These are phyloP conservation scores for Tulasnella sp. DNA, from an alignment of 768 basidiomycete species.

Conservation along the genomic window DNA sequence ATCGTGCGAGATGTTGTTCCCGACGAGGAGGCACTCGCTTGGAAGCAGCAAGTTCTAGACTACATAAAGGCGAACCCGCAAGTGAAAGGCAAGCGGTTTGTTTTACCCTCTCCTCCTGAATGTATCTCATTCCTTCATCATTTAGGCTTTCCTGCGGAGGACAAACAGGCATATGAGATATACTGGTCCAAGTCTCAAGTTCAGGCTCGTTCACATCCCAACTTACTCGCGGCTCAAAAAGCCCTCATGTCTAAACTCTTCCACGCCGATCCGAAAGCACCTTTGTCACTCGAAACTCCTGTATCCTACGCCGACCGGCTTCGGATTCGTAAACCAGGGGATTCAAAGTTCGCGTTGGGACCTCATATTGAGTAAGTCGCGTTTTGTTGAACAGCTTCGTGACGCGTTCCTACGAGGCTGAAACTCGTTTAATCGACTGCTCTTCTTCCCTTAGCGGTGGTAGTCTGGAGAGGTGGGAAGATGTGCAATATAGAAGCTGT, in stretches of 20 bases:
- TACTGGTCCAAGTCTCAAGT: constrained; percentile 61
- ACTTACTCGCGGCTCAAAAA: constrained; percentile 48
- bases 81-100: constrained; percentile 24
- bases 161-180: constrained; percentile 66
- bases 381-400: neutral
- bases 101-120: neutral
- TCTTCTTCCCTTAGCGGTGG: constrained; percentile 48
- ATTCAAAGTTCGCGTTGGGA: constrained; percentile 56
- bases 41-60: constrained; percentile 38
- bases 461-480: constrained; percentile 68
- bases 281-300: constrained; percentile 47
- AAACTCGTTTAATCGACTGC: constrained; percentile 22
- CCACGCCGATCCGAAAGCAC: constrained; percentile 40
- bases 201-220: constrained; percentile 58
- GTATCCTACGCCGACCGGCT: constrained; percentile 73
- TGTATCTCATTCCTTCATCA: neutral
- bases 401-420: neutral
- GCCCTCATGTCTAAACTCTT: constrained; percentile 49
- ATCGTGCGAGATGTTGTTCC: constrained; percentile 53
- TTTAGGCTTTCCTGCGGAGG: constrained; percentile 55
- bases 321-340: constrained; percentile 64
- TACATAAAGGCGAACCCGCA: constrained; percentile 27
- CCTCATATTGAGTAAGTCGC: constrained; percentile 38
- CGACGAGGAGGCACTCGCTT: constrained; percentile 28
- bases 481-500: constrained; percentile 32